Conservation (phyloP, 2,329 filamentous ascomycete genomes). For the Phoma sp. region DNA sequence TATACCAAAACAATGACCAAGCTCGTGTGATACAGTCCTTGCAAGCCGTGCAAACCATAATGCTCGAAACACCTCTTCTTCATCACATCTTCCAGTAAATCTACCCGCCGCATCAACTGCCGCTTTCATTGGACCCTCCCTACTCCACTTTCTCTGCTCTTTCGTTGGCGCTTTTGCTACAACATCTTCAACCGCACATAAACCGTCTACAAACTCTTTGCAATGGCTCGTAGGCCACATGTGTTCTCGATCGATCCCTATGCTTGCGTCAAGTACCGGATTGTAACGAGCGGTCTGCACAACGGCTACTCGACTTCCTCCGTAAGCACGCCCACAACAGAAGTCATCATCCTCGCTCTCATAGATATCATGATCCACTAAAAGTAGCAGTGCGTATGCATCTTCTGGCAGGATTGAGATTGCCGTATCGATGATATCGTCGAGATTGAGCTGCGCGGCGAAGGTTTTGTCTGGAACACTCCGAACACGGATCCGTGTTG, state of each 20-base stretch:
- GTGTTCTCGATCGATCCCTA: slow-evolving; percentile 60
- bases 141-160: slow-evolving; percentile 19
- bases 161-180: slow-evolving; percentile 18
- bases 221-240: slow-evolving; percentile 73
- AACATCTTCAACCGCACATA: slow-evolving; percentile 46
- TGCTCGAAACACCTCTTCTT: slow-evolving; percentile 19
- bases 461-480: slow-evolving; percentile 59
- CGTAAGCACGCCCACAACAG: slow-evolving; percentile 71
- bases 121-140: slow-evolving; percentile 19
- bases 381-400: slow-evolving; percentile 65
- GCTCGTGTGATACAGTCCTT: slow-evolving; percentile 66
- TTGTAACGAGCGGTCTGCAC: slow-evolving; percentile 70
- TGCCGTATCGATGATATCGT: slow-evolving; percentile 67
- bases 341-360: slow-evolving; percentile 70
- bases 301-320: slow-evolving; percentile 67
- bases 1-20: slow-evolving; percentile 72
- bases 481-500: slow-evolving; percentile 56
- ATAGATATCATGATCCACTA: slow-evolving; percentile 69
- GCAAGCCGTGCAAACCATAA: slow-evolving; percentile 66
- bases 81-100: not conserved
- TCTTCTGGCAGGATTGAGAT: slow-evolving; percentile 63
- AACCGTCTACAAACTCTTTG: slow-evolving; percentile 55
- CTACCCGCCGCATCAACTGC: slow-evolving; percentile 22
- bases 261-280: slow-evolving; percentile 54
- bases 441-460: slow-evolving; percentile 63